Evolutionary conservation across 2,329 filamentous ascomycete genomes (phyloP).

Genomic region (Lecanosticta acicola): DNA sequence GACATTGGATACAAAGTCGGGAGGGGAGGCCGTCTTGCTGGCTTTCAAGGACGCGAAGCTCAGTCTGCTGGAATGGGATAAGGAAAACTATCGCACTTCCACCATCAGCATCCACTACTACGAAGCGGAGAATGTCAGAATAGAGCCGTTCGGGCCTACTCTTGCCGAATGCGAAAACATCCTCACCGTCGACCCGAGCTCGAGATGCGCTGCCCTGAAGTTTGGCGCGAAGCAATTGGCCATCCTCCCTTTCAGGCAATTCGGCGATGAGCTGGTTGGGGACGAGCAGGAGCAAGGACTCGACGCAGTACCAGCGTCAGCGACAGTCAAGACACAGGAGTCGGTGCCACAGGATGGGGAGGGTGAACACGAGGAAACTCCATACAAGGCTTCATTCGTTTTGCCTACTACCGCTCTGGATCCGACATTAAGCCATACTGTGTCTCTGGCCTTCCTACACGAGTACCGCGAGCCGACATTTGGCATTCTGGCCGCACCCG

Average conservation of each 20-base stretch:
- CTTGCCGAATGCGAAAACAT: slow-evolving; percentile 72
- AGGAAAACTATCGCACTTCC: slow-evolving; percentile 67
- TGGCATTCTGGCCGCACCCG: slow-evolving; percentile 78
- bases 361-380: slow-evolving; percentile 47
- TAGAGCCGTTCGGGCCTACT: slow-evolving; percentile 66
- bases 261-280: slow-evolving; percentile 65
- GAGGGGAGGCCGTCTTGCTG: slow-evolving; percentile 76
- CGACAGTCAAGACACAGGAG: slow-evolving; percentile 23
- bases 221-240: slow-evolving; percentile 86
- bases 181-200: slow-evolving; percentile 81
- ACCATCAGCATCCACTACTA: slow-evolving; percentile 97
- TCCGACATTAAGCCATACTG: slow-evolving; percentile 76
- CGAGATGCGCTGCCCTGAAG: slow-evolving; percentile 87
- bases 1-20: slow-evolving; percentile 64
- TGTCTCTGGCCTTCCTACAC: slow-evolving; percentile 88
- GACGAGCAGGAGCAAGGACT: slow-evolving; percentile 65
- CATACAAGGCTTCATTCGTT: slow-evolving; percentile 88
- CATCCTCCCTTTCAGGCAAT: slow-evolving; percentile 85
- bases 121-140: slow-evolving; percentile 70
- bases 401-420: slow-evolving; percentile 84
- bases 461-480: slow-evolving; percentile 98
- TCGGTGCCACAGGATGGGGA: slow-evolving; percentile 29
- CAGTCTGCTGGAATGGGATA: slow-evolving; percentile 90
- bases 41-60: slow-evolving; percentile 88
- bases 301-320: slow-evolving; percentile 58